Evolutionary conservation across 805 yeast genomes (phyloP).

Genomic region (Vanderwaltozyma polyspora): DNA sequence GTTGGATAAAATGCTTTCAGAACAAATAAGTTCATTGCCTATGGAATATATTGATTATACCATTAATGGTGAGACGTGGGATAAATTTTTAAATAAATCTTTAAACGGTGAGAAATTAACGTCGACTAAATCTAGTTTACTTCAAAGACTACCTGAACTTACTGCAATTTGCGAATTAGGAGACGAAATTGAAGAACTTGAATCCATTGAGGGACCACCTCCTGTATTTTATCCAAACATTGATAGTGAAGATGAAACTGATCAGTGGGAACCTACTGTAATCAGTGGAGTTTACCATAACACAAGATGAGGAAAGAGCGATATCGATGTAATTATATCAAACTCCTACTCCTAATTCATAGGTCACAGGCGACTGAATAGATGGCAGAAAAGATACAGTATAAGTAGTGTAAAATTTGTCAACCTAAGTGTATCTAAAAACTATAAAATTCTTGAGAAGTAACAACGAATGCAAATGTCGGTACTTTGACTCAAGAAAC

Average conservation of each 20-base stretch:
- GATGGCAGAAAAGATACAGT: too few relatives aligned
- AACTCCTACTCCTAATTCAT: not conserved
- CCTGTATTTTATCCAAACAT: conserved; percentile 2
- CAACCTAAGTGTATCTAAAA: too few relatives aligned
- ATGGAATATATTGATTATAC: conserved; percentile 15
- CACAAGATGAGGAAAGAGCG: not conserved
- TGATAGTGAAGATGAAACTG: conserved; percentile 1
- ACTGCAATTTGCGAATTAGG: too few relatives aligned
- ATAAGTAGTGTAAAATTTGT: too few relatives aligned
- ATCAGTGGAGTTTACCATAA: conserved; percentile 4
- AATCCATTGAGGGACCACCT: too few relatives aligned
- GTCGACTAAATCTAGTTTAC: not conserved
- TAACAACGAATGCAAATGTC: too few relatives aligned
- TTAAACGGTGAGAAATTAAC: not conserved
- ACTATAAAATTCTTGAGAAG: too few relatives aligned
- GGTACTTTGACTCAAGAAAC: too few relatives aligned
- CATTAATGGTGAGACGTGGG: conserved; percentile 16
- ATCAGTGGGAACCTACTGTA: conserved; percentile 6
- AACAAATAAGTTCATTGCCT: conserved; percentile 16
- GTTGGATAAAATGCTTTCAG: conserved; percentile 13
- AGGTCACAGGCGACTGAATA: not conserved
- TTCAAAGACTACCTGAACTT: too few relatives aligned
- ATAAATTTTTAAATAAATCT: conserved; percentile 7
- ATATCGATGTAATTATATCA: not conserved
- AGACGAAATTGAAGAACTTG: not conserved